phyloP scores from a whole-genome alignment of 108 stramenopile species.

The Skeletonema menzelii region DNA sequence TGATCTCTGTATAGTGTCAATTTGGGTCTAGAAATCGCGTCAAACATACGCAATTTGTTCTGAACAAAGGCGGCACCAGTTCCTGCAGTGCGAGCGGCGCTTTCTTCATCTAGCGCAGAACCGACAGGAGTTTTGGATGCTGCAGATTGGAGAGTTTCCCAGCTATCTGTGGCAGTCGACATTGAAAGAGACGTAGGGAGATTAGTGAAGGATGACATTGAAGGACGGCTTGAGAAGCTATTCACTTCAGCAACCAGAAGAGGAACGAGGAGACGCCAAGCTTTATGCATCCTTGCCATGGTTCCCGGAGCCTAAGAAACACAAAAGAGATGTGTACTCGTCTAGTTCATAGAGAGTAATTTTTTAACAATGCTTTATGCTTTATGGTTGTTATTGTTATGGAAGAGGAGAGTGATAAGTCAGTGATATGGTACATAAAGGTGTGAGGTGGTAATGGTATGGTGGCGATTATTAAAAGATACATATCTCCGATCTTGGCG shows the following conservation, averaged over 20 bases:
- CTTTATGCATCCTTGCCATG: not conserved
- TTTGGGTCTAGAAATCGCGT: slow-evolving; percentile 42
- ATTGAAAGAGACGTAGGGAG: slow-evolving; percentile 19
- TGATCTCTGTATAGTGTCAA: slow-evolving; percentile 80
- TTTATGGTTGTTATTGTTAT: not conserved
- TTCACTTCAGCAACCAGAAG: not conserved
- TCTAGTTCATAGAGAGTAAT: no score
- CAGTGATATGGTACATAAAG: no score
- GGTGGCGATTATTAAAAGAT: not conserved
- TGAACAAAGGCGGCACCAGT: slow-evolving; percentile 71
- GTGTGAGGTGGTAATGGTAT: not conserved
- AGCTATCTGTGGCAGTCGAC: slow-evolving; percentile 25
- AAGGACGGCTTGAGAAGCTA: not conserved
- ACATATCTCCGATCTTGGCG: not conserved
- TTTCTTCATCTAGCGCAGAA: slow-evolving; percentile 62
- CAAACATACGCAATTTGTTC: slow-evolving; percentile 72
- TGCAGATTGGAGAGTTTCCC: slow-evolving; percentile 28
- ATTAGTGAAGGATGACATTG: not conserved
- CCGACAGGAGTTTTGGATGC: slow-evolving; percentile 57
- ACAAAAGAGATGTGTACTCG: no score
- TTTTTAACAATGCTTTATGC: no score
- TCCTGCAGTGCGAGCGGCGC: slow-evolving; percentile 52
- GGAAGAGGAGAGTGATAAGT: not conserved
- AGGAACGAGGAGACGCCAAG: not conserved
- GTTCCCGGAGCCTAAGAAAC: no score